Percentiles rank a stretch among this genome's conserved stretches.
These are phyloP conservation scores for Anisodus tanguticus DNA, from an alignment of 257 asterid species.

Conservation along the genomic window DNA sequence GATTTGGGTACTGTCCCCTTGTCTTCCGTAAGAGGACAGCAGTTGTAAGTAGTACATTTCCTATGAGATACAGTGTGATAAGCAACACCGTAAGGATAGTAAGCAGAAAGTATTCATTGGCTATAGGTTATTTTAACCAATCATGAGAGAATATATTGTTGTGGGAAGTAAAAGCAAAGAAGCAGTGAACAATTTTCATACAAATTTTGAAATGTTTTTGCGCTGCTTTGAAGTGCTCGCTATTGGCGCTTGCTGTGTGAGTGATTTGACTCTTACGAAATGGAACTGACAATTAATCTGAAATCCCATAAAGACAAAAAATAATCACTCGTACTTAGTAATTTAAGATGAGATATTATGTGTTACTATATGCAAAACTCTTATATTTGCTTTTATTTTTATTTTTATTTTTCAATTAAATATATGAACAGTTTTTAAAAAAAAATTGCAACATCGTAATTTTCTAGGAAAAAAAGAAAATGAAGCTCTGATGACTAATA, in stretches of 20 bases:
- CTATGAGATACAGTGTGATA: constrained; percentile 39
- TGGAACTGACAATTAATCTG: neutral
- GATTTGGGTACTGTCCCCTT: constrained; percentile 59
- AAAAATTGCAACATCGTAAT: no score
- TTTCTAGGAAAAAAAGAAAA: no score
- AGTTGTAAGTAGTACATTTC: neutral
- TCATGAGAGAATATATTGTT: neutral
- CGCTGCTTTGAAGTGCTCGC: neutral
- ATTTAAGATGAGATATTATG: no score
- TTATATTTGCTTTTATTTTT: no score
- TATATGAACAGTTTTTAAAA: no score
- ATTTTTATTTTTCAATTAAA: no score
- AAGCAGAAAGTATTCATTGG: constrained; percentile 31
- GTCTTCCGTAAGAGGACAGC: constrained; percentile 40
- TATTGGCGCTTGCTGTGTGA: neutral
- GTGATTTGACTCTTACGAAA: neutral
- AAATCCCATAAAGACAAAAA: neutral
- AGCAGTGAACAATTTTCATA: neutral
- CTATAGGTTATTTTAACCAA: neutral
- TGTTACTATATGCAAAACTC: no score
- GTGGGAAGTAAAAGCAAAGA: neutral
- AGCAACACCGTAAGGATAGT: constrained; percentile 36
- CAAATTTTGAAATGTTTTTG: no score
- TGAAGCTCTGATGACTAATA: no score
- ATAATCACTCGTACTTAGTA: no score